phyloP scores from a whole-genome alignment of 2,329 filamentous ascomycete genomes.

The Aspergillus pseudoviridinutans region DNA sequence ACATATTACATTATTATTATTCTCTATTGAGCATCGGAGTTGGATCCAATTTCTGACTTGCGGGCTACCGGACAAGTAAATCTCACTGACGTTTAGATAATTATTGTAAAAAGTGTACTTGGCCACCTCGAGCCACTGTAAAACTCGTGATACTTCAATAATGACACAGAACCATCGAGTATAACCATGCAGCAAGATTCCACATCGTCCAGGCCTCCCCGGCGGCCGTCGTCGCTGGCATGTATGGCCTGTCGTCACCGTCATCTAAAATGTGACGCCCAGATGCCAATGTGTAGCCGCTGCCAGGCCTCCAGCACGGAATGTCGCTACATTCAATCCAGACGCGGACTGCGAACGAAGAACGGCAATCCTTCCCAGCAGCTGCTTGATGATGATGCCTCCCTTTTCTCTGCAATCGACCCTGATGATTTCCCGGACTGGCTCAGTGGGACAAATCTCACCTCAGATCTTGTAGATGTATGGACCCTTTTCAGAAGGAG shows the following conservation, averaged over 20 bases:
- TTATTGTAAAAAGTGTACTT: not conserved
- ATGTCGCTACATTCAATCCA: constrained; percentile 47
- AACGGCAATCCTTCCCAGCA: not conserved
- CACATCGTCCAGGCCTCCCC: constrained; percentile 1
- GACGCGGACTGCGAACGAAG: constrained; percentile 32
- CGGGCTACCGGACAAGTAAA: not conserved
- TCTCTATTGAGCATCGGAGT: not conserved
- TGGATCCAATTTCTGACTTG: not conserved
- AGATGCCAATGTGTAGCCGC: constrained; percentile 39
- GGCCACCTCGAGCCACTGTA: not conserved
- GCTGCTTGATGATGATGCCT: constrained; percentile 7
- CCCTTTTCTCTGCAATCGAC: constrained; percentile 1
- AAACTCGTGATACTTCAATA: not conserved
- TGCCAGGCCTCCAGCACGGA: constrained; percentile 40
- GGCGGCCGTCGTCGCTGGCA: constrained; percentile 16
- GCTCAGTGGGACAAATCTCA: constrained; percentile 10
- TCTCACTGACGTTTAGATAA: not conserved
- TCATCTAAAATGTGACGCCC: constrained; percentile 45
- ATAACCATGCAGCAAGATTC: constrained; percentile 4
- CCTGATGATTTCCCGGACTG: constrained; percentile 10
- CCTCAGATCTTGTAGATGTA: constrained; percentile 10
- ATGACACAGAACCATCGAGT: not conserved
- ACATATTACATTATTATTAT: not conserved
- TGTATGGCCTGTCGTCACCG: constrained; percentile 29
- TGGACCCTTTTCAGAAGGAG: not conserved